Conservation (phyloP, 805 yeast species). For the Suhomyces xylopsoci region DNA sequence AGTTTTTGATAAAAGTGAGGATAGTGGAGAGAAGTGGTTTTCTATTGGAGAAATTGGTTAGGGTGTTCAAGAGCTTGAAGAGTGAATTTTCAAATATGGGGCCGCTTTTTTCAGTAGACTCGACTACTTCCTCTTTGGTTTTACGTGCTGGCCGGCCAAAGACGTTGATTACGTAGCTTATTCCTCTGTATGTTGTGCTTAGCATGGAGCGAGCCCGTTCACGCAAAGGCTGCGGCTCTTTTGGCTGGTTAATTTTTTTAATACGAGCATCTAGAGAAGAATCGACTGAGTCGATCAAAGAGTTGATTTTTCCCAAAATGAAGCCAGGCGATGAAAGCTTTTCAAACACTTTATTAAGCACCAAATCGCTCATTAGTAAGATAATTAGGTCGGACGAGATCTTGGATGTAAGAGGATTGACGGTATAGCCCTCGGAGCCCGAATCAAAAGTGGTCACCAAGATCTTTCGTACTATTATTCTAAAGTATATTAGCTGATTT, state of each 20-base stretch:
- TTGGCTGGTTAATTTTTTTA: not conserved
- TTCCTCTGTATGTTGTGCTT: not conserved
- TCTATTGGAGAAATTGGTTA: conserved; percentile 15
- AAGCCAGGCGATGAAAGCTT: conserved; percentile 26
- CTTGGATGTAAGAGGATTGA: conserved; percentile 18
- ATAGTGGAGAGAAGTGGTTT: conserved; percentile 16
- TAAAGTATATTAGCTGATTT: conserved; percentile 15
- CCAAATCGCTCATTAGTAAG: conserved; percentile 28
- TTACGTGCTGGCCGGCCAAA: not conserved
- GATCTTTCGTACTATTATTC: conserved; percentile 22
- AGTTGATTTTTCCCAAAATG: conserved; percentile 15
- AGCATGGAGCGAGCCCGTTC: not conserved
- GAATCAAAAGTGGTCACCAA: conserved; percentile 14
- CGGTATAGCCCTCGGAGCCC: conserved; percentile 2
- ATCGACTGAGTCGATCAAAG: conserved; percentile 6
- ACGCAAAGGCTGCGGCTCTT: not conserved
- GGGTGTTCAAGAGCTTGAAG: conserved; percentile 15
- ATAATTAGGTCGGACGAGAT: conserved; percentile 22
- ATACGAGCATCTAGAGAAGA: not conserved
- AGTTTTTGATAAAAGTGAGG: conserved; percentile 3
- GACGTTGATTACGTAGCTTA: not conserved
- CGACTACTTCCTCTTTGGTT: not conserved
- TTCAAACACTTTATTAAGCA: conserved; percentile 20
- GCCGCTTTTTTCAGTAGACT: not conserved
- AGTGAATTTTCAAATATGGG: conserved; percentile 15